Conservation (phyloP, 345 rosid genomes). For the Anastatica hierochuntica region DNA sequence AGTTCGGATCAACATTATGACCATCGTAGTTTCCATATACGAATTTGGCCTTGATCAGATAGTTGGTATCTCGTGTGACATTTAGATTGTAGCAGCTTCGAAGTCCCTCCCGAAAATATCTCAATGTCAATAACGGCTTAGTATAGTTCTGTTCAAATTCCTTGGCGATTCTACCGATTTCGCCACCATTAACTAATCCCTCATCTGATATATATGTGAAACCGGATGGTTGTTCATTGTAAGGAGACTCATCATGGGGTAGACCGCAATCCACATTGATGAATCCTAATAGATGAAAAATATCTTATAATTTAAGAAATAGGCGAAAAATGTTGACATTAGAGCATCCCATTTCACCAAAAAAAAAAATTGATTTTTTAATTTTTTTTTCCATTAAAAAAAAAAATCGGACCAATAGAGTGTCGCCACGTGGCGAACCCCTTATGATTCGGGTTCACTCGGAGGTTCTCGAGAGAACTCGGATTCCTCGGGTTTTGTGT, state of each 20-base stretch:
- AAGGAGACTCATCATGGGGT: constrained; percentile 12
- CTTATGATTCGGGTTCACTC: no score
- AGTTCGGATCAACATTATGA: constrained; percentile 2
- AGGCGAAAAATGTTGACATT: no score
- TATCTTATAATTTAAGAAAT: no score
- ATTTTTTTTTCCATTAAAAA: no score
- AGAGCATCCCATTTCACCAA: no score
- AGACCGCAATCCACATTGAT: constrained; percentile 25
- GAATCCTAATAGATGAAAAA: constrained; percentile 25
- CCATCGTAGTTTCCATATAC: constrained; percentile 27
- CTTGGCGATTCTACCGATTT: constrained; percentile 13
- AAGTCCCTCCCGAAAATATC: constrained; percentile 20
- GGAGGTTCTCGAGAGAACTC: no score
- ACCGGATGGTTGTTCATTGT: constrained; percentile 3
- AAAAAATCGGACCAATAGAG: no score
- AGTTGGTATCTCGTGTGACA: constrained; percentile 17
- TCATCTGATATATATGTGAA: constrained; percentile 18
- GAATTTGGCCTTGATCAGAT: constrained; percentile 18
- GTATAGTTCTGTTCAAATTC: background rate
- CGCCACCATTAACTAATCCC: constrained; percentile 3
- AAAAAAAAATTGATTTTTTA: no score
- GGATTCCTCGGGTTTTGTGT: no score
- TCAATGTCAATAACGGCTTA: constrained; percentile 1
- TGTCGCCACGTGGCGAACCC: no score
- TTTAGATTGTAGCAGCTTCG: constrained; percentile 24